Percentiles rank a stretch among this genome's conserved stretches.
phyloP scores from a whole-genome alignment of 306 rosid genomes.

The Fagus crenata region DNA sequence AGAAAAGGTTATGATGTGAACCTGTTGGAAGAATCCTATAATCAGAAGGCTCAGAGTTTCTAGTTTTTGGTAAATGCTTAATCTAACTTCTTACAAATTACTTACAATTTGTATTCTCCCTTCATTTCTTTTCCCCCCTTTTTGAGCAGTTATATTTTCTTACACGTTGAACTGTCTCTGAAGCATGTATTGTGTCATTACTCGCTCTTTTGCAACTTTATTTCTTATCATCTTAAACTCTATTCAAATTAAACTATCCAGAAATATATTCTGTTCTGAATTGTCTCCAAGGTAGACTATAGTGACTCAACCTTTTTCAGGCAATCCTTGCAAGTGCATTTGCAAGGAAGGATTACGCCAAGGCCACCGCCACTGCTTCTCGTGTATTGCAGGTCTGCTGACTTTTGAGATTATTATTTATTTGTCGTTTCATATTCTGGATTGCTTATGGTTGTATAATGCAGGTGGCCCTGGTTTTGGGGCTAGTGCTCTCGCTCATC shows the following conservation, averaged over 20 bases:
- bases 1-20: no score
- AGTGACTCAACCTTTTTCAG: conserved; percentile 40
- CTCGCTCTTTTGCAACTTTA: not conserved
- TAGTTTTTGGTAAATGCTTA: not conserved
- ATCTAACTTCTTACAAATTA: not conserved
- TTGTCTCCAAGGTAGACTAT: conserved; percentile 10
- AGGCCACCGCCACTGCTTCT: conserved; percentile 69
- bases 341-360: conserved; percentile 76
- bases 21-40: no score
- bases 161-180: not conserved
- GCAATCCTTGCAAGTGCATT: conserved; percentile 90
- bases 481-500: conserved; percentile 60
- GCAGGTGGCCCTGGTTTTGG: conserved; percentile 87
- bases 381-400: conserved; percentile 76
- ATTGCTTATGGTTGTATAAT: conserved; percentile 18
- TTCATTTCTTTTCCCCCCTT: not conserved
- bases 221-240: not conserved
- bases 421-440: not conserved
- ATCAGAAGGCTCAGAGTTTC: not conserved
- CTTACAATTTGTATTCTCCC: no score
- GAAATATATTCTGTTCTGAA: not conserved
- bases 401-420: not conserved
- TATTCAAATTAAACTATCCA: not conserved
- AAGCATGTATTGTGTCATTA: not conserved
- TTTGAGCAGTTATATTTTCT: not conserved